These are phyloP conservation scores for Sparassis latifolia DNA, from an alignment of 1,284 basidiomycete species.

Conservation along the genomic window DNA sequence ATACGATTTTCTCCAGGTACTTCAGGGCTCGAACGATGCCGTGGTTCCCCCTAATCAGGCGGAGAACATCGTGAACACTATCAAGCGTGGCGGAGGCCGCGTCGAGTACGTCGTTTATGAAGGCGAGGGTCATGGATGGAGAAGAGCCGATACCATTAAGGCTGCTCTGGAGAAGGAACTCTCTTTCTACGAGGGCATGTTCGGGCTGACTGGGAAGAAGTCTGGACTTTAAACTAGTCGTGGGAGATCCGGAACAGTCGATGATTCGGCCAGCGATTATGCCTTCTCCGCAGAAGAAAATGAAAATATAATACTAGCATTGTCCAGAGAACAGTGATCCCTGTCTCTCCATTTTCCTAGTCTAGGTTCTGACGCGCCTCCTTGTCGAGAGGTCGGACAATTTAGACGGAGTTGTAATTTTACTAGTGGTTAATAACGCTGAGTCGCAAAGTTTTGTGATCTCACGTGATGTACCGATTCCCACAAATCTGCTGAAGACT, in stretches of 20 bases:
- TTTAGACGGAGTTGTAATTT: too few relatives aligned
- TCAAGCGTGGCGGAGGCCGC: constrained; percentile 32
- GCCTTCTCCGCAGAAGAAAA: background rate
- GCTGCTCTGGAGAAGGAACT: constrained; percentile 36
- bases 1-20: constrained; percentile 25
- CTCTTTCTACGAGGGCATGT: constrained; percentile 29
- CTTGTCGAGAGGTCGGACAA: too few relatives aligned
- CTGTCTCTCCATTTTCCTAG: too few relatives aligned
- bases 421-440: too few relatives aligned
- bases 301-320: background rate
- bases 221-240: background rate
- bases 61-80: constrained; percentile 36
- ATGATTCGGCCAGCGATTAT: background rate
- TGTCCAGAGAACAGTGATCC: background rate
- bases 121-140: constrained; percentile 51
- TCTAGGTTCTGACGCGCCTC: too few relatives aligned
- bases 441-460: too few relatives aligned
- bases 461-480: too few relatives aligned
- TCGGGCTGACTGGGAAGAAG: constrained; percentile 1
- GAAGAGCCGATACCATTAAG: constrained; percentile 39
- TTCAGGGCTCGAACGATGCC: constrained; percentile 44
- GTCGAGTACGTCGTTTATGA: constrained; percentile 42
- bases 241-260: background rate
- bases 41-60: constrained; percentile 45
- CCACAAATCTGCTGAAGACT: too few relatives aligned